A percentile compares a stretch with the other conserved stretches of the same genome.
These are phyloP conservation scores for Phytophthora quininea DNA, from an alignment of 352 stramenopile genomes.

Conservation along the genomic window DNA sequence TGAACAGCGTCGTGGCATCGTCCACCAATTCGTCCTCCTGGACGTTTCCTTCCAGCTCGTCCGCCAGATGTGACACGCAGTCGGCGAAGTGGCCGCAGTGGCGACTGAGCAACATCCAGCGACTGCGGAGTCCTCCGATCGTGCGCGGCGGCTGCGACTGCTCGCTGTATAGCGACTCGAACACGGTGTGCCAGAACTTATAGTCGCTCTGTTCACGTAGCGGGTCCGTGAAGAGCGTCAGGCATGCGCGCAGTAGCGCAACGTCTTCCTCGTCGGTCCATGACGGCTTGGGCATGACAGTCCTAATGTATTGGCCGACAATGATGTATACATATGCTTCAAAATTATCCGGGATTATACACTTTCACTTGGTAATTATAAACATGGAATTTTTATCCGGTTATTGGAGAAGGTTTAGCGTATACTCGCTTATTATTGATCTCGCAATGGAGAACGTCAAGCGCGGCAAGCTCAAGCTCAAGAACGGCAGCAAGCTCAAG, in stretches of 20 bases:
- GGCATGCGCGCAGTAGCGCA: not conserved
- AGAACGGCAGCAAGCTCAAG: constrained; percentile 70
- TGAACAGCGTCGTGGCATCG: not conserved
- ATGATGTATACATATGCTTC: not conserved
- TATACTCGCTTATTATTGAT: constrained; percentile 1
- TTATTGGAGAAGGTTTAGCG: not conserved
- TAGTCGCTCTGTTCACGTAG: not conserved
- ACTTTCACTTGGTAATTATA: not conserved
- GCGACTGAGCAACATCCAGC: not conserved
- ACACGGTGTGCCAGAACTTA: not conserved
- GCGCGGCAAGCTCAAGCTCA: constrained; percentile 86
- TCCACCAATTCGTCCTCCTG: not conserved
- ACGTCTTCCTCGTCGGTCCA: constrained; percentile 1
- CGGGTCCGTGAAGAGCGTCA: not conserved
- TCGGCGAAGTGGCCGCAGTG: not conserved
- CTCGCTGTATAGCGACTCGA: not conserved
- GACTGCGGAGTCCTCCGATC: not conserved
- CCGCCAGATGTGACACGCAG: not conserved
- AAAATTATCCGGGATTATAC: not conserved
- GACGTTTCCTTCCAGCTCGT: not conserved
- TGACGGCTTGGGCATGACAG: not conserved
- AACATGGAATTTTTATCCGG: not conserved
- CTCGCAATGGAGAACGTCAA: constrained; percentile 72
- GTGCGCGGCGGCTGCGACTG: not conserved
- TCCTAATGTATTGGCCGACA: not conserved